Base-by-base conservation (phyloP, 176 grass and related monocot species). In the Chrysopogon serrulatus region DNA sequence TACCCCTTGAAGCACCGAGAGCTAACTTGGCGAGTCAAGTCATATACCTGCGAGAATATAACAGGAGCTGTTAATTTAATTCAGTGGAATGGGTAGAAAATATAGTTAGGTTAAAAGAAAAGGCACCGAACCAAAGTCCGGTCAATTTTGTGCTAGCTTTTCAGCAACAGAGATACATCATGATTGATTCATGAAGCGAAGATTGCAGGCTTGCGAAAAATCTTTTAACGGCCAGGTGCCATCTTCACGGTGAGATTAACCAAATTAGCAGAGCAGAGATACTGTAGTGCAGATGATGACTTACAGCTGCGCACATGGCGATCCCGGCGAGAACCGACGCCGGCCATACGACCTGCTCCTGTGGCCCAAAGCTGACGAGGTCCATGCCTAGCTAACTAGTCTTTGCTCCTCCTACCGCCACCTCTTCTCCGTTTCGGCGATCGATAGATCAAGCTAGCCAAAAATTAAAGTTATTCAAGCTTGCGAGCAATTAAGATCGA, bases 21-120 rank as follows among this genome's bases (percentile, higher is more conserved):
- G 74, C 95, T 97, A 33, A 92, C 48, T 33, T 83, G 44, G 33
- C 69, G 28, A 54, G 94, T 97, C n/a, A 87, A 48, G 1, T 89
- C 77, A 37, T 92, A 97, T 28, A 91, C 88, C 95, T 97, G 40
- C 10, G n/a, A 28, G 4, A 86, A 30, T 19, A 6, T 13, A 16
- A 82, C 27, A 34, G 19, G 2, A 77, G 8, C 0, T 23, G 24
- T 15, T 26, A 27, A 65, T 33, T 15, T 26, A 27, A 65, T 33
- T 41, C 5, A 15, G 47, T 57, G 51, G 23, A 35, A 65, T 16
- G 6, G 14, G 7, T 35, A 4, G 64, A 35, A 66, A 15, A 62
- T 26, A 59, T 11, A 2, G 15, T 12, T 2, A 28, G 10, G 11
- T 26, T 8, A 35, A 19, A n/a, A n/a, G n/a, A n/a, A 19, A 39